Percentiles rank a stretch among this genome's conserved stretches.
Evolutionary conservation across 164 flowering plant genomes (phyloP).

Genomic region (Liriodendron chinense): DNA sequence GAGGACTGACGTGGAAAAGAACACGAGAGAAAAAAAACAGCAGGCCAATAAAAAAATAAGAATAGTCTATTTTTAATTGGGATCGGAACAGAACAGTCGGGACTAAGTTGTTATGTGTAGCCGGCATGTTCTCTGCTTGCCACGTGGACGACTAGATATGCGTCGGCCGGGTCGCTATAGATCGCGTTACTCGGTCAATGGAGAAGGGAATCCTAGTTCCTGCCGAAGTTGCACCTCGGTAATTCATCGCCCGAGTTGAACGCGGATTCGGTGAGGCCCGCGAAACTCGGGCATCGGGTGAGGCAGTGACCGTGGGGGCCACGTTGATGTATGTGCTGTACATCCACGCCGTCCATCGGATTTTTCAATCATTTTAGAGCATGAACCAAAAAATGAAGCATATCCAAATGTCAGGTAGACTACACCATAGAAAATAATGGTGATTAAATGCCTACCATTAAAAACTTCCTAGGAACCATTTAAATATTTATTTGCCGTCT

Average conservation of each 20-base stretch:
- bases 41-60: background rate
- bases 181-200: background rate
- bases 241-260: background rate
- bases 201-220: background rate
- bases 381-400: too few species aligned
- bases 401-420: too few species aligned
- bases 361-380: too few species aligned
- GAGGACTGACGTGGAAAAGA: background rate
- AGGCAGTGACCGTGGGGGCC: background rate
- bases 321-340: background rate
- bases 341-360: too few species aligned
- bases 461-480: too few species aligned
- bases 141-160: background rate
- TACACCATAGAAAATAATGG: too few species aligned
- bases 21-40: background rate
- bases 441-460: too few species aligned
- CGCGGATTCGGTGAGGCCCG: too few species aligned
- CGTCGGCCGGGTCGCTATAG: background rate
- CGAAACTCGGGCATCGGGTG: background rate
- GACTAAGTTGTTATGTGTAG: conserved; percentile 3
- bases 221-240: background rate
- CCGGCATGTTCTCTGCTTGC: background rate
- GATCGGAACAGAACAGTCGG: background rate
- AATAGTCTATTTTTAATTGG: background rate
- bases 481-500: too few species aligned